Evolutionary conservation across 2,329 filamentous ascomycete genomes (phyloP).

Genomic region (Xylariaceae sp.): DNA sequence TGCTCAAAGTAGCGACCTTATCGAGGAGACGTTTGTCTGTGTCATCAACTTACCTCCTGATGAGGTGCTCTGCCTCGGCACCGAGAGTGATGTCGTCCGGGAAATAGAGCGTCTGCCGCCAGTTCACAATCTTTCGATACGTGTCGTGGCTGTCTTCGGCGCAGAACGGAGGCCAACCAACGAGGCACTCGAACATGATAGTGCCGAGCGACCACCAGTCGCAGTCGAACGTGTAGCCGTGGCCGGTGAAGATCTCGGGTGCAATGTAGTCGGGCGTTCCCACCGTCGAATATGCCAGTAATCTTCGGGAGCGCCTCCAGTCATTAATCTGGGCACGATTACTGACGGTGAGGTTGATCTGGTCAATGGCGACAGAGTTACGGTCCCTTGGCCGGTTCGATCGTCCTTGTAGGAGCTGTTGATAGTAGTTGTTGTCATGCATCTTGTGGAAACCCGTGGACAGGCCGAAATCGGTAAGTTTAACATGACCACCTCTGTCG

Average conservation of each 20-base stretch:
- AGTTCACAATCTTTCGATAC: conserved; percentile 98
- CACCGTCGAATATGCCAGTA: conserved; percentile 97
- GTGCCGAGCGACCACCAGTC: conserved; percentile 99
- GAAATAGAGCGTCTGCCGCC: conserved; percentile 93
- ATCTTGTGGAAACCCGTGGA: conserved; percentile 97
- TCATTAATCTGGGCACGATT: conserved; percentile 98
- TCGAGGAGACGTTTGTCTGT: background rate
- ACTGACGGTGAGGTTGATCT: conserved; percentile 96
- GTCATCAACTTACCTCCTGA: conserved; percentile 64
- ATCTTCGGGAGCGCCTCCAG: conserved; percentile 89
- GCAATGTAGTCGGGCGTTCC: conserved; percentile 98
- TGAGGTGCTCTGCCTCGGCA: conserved; percentile 83
- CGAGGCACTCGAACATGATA: conserved; percentile 99
- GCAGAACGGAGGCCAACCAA: conserved; percentile 98
- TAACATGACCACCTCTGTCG: conserved; percentile 92
- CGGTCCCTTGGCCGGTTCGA: conserved; percentile 72
- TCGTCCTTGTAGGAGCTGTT: conserved; percentile 81
- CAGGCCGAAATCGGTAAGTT: conserved; percentile 94
- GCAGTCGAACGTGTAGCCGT: conserved; percentile 93
- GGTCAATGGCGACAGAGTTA: conserved; percentile 91
- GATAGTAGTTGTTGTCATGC: conserved; percentile 97
- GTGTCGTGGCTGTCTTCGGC: conserved; percentile 96
- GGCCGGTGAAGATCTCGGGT: conserved; percentile 93
- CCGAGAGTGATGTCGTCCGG: conserved; percentile 90
- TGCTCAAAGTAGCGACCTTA: background rate